Percentiles rank a stretch among this genome's conserved stretches.
phyloP scores from a whole-genome alignment of 768 basidiomycete species.

The Pleurotus sapidus region DNA sequence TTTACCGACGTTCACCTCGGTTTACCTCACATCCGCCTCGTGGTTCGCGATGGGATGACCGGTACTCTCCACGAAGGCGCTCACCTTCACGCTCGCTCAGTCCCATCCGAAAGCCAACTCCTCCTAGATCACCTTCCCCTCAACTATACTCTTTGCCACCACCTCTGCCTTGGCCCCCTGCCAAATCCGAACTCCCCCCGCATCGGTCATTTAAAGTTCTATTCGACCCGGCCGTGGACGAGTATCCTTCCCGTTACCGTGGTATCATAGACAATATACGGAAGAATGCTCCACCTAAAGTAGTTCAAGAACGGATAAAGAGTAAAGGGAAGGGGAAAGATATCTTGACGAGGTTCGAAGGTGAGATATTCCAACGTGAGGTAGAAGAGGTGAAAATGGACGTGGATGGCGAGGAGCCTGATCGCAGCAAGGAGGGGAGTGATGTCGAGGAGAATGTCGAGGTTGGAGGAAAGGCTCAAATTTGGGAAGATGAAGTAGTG shows the following conservation, averaged over 20 bases:
- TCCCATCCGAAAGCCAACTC: constrained; percentile 18
- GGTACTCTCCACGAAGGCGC: constrained; percentile 15
- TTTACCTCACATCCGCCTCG: constrained; percentile 1
- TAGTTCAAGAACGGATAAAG: constrained; percentile 44
- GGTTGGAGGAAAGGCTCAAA: constrained; percentile 12
- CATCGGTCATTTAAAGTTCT: constrained; percentile 54
- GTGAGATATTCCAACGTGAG: constrained; percentile 45
- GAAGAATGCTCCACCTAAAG: constrained; percentile 23
- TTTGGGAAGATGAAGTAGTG: constrained; percentile 32
- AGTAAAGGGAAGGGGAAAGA: constrained; percentile 57
- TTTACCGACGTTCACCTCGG: background rate
- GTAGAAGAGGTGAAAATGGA: constrained; percentile 13
- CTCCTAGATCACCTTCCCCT: constrained; percentile 17
- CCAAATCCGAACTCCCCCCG: constrained; percentile 42
- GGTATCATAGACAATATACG: constrained; percentile 37
- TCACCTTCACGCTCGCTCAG: constrained; percentile 19
- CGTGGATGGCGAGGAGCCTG: constrained; percentile 3
- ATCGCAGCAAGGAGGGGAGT: constrained; percentile 1
- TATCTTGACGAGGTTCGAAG: constrained; percentile 36
- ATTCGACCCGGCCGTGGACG: constrained; percentile 58
- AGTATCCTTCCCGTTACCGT: constrained; percentile 34
- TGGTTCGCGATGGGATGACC: too few species aligned
- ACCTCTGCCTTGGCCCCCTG: constrained; percentile 50
- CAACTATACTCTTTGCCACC: constrained; percentile 11
- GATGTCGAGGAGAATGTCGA: background rate